phyloP scores from a whole-genome alignment of 257 asterid genomes.

The Solanum phureja region DNA sequence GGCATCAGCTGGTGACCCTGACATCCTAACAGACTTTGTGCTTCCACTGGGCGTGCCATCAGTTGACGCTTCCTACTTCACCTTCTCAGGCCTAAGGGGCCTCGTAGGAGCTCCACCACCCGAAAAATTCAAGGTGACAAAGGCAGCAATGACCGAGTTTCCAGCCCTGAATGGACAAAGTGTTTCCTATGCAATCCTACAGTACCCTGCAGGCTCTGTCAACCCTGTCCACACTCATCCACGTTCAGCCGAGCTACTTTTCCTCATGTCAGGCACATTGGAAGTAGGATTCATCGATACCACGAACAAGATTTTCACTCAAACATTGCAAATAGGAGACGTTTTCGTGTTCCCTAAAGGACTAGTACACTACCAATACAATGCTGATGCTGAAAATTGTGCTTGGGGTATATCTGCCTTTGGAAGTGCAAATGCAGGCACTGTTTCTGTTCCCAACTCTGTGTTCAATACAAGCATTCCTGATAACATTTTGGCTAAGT shows the following conservation, averaged over 20 bases:
- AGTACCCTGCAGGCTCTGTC: slow-evolving; percentile 32
- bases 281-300: slow-evolving; percentile 52
- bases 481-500: slow-evolving; percentile 27
- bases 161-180: slow-evolving; percentile 43
- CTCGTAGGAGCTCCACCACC: slow-evolving; percentile 28
- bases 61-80: slow-evolving; percentile 24
- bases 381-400: slow-evolving; percentile 20
- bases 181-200: slow-evolving; percentile 38
- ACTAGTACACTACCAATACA: slow-evolving; percentile 41
- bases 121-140: slow-evolving; percentile 24
- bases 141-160: slow-evolving; percentile 40
- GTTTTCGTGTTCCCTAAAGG: slow-evolving; percentile 43
- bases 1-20: slow-evolving; percentile 33
- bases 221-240: slow-evolving; percentile 62
- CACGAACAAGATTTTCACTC: slow-evolving; percentile 30
- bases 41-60: slow-evolving; percentile 11
- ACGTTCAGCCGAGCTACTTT: slow-evolving; percentile 46
- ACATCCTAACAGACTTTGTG: slow-evolving; percentile 41
- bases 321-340: slow-evolving; percentile 32
- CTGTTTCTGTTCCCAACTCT: slow-evolving; percentile 33
- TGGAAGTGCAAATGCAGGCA: slow-evolving; percentile 46
- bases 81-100: slow-evolving; percentile 39
- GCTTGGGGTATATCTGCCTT: slow-evolving; percentile 44
- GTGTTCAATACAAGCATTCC: slow-evolving; percentile 31
- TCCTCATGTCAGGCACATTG: slow-evolving; percentile 30